phyloP scores from a whole-genome alignment of 1,284 basidiomycete genomes.

The Bondarzewia mesenterica region DNA sequence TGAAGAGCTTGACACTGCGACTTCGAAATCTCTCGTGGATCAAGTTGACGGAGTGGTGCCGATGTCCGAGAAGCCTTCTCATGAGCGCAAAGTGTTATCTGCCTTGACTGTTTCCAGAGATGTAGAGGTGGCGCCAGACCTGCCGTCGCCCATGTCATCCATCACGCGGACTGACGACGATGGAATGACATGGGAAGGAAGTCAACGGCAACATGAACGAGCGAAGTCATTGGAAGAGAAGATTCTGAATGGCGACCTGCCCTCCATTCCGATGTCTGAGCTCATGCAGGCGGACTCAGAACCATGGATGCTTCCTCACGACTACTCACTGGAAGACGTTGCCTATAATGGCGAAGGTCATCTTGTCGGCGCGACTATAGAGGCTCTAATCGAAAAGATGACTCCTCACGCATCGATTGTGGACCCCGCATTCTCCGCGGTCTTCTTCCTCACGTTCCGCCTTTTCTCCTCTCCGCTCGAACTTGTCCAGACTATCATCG shows the following conservation, averaged over 20 bases:
- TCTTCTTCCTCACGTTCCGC: slow-evolving; percentile 97
- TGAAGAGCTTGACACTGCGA: background rate
- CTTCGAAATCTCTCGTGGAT: background rate
- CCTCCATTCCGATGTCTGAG: slow-evolving; percentile 34
- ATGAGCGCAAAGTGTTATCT: background rate
- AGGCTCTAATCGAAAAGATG: slow-evolving; percentile 89
- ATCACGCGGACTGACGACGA: slow-evolving; percentile 30
- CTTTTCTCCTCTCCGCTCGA: slow-evolving; percentile 79
- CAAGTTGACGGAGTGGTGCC: background rate
- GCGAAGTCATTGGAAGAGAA: slow-evolving; percentile 42
- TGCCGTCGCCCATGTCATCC: slow-evolving; percentile 39
- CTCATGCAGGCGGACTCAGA: slow-evolving; percentile 35
- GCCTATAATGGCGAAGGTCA: slow-evolving; percentile 86
- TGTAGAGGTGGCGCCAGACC: slow-evolving; percentile 18
- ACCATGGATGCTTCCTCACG: slow-evolving; percentile 56
- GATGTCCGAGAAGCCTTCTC: background rate
- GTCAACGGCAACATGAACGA: slow-evolving; percentile 25
- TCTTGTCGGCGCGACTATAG: slow-evolving; percentile 86
- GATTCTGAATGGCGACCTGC: slow-evolving; percentile 43
- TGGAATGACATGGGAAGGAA: slow-evolving; percentile 49
- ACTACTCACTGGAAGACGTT: slow-evolving; percentile 76
- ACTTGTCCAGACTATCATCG: slow-evolving; percentile 70
- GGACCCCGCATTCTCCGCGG: slow-evolving; percentile 76
- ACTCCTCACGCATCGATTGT: slow-evolving; percentile 90
- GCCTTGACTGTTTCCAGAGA: background rate